A percentile compares a stretch with the other conserved stretches of the same genome.
Evolutionary conservation across 2,329 filamentous ascomycete species (phyloP).

Genomic region (Fusarium sacchari): DNA sequence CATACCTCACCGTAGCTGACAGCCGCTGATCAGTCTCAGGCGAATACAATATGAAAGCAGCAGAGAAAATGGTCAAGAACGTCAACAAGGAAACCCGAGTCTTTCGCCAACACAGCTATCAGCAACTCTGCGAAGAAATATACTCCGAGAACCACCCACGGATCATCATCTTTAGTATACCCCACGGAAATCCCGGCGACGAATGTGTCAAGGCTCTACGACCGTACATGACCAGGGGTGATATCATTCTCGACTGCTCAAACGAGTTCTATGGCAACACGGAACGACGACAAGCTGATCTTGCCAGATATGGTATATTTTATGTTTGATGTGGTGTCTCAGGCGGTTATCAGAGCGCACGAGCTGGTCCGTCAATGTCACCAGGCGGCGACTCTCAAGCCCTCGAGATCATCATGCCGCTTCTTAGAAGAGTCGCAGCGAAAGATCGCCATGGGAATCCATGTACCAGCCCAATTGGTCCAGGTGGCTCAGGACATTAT

Average conservation of each 20-base stretch:
- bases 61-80: neutral
- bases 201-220: neutral
- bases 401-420: neutral
- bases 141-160: neutral
- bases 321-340: constrained; percentile 4
- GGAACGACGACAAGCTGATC: neutral
- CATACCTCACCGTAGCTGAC: fast-evolving
- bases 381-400: constrained; percentile 1
- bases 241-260: constrained; percentile 7
- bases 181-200: neutral
- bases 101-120: neutral
- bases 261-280: constrained; percentile 12
- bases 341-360: neutral
- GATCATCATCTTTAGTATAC: neutral
- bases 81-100: neutral
- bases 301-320: neutral
- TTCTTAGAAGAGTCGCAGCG: neutral
- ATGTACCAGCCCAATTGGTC: neutral
- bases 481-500: neutral
- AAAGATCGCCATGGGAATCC: fast-evolving
- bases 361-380: neutral
- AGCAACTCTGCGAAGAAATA: neutral
- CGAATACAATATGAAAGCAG: neutral
- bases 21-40: neutral
- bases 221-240: neutral